Evolutionary conservation across 2,329 filamentous ascomycete genomes (phyloP), one percentile per base, ranked within the genome.

Genomic region (Claviceps citrina): DNA sequence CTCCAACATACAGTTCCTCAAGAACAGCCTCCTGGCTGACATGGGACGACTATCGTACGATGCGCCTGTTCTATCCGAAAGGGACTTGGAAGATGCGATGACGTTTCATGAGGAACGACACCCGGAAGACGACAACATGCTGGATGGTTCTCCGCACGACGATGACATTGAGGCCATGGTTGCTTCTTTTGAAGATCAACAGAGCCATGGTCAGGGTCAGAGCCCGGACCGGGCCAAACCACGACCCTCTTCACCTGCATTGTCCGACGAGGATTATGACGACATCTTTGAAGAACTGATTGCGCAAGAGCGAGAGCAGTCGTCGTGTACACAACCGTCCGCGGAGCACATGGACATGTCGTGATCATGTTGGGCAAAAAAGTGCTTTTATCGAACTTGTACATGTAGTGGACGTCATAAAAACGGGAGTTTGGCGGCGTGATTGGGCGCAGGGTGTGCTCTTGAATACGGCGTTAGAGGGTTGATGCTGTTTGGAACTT

Each of bases 191-290:
- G 56, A 66, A 43, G 51, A 54, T 36, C 51, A 54, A 27, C 48
- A 51, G 18, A 39, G 43, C 30, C 31, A 50, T 16, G 38, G 44
- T 30, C 31, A 43, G 28, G 27, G 46, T 5, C 30, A 43, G 31
- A 26, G 46, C 7, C 47, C 51, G 18, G 39, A 43, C 30, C 30
- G 42, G 27, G 30, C 46, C 7, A 37, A 47, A 9, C 50, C 47
- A 26, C 52, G 49, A n/a, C 58, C 57, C 12, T 49, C 52, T 6
- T 60, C 63, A 2, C 51, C 57, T 7, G 51, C 54, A 1, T 54
- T 65, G 25, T 67, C 62, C 1, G 73, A 78, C 39, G 73, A 77
- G 34, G 73, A 77, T 32, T 79, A 77, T 49, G 75, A 79, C 46
- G 60, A 66, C 35, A 57, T 78, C 8, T 79, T 94, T 45, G 58